Base-by-base conservation (phyloP, 2,329 filamentous ascomycete species). In the Leptographium galeiforme region DNA sequence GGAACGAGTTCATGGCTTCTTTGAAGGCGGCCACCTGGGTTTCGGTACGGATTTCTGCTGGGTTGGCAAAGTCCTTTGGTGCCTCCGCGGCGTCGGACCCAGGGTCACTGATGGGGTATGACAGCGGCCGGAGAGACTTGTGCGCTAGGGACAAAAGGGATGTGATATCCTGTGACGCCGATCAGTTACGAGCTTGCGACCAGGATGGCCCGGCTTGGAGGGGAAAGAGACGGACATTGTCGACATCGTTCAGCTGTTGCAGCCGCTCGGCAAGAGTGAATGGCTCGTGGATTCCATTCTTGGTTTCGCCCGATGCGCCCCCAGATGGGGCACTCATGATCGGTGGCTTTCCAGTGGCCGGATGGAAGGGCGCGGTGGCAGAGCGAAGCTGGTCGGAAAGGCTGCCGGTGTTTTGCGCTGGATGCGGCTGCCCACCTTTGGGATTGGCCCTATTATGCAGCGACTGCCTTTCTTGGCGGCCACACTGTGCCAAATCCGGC, bases 261-360 rank as follows among this genome's bases (percentile, higher is more conserved):
- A 95, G 89, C 58, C 86, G 87, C 65, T 94, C 85, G 43, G 84
- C 78, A 38, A 85, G 77, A 11, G 81, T 85, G 59, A 90, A 85
- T n/a, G 76, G 74, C 38, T 73, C 63, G 45, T 74, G 70, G 6
- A 53, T 36, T 11, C 38, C 52, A n/a, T 40, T 18, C 2, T 38
- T 16, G 18, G 8, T 14, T 1, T 40, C 49, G 5, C 19, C 45
- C 12, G 41, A 14, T 16, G 10, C 10, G n/a, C 12, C 32, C 8
- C 38, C n/a, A 32, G 30, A 6, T 19, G 48, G 34, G 14, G 25
- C 18, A 19, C 50, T 49, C 53, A 54, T 54, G 33, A 14, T 48
- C 10, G 19, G 13, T 36, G 33, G 39, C 39, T 32, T 32, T 13
- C 44, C 33, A 19, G 12, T 34, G 30, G 13, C 32, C 13, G 32